A percentile compares a stretch with the other conserved stretches of the same genome.
Evolutionary conservation across 805 yeast genomes (phyloP).

Genomic region (Pichia exigua): DNA sequence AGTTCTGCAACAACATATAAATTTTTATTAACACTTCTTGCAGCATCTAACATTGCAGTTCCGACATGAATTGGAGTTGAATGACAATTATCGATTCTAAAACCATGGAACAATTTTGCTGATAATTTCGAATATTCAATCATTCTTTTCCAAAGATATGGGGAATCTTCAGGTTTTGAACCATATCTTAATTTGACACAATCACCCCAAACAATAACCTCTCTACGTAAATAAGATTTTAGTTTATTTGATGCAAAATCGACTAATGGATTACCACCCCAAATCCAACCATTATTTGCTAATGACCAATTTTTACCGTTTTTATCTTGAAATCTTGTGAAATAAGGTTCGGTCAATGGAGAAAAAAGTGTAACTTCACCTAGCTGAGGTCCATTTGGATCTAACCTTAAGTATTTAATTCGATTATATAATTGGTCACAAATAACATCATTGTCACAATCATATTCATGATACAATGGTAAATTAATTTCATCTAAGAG

Average conservation of each 20-base stretch:
- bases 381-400: conserved; percentile 69
- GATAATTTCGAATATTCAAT: conserved; percentile 60
- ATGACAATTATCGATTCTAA: conserved; percentile 92
- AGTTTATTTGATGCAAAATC: conserved; percentile 84
- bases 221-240: conserved; percentile 79
- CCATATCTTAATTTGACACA: conserved; percentile 93
- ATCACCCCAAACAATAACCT: conserved; percentile 96
- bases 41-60: conserved; percentile 77
- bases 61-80: conserved; percentile 96
- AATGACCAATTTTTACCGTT: conserved; percentile 59
- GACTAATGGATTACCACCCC: conserved; percentile 92
- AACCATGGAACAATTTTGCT: conserved; percentile 75
- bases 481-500: conserved; percentile 74
- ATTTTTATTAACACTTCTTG: conserved; percentile 77
- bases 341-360: conserved; percentile 82
- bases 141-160: conserved; percentile 86
- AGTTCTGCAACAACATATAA: conserved; percentile 90
- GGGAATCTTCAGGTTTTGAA: conserved; percentile 67
- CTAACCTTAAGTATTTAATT: conserved; percentile 68
- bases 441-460: conserved; percentile 61
- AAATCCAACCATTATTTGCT: conserved; percentile 97
- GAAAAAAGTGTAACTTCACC: conserved; percentile 51
- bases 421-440: conserved; percentile 67
- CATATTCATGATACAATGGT: conserved; percentile 64
- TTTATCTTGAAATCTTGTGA: conserved; percentile 56